Evolutionary conservation across 2,329 filamentous ascomycete species (phyloP), one percentile per base, ranked within the genome.

Genomic region (Sarocladiaceae sp.): DNA sequence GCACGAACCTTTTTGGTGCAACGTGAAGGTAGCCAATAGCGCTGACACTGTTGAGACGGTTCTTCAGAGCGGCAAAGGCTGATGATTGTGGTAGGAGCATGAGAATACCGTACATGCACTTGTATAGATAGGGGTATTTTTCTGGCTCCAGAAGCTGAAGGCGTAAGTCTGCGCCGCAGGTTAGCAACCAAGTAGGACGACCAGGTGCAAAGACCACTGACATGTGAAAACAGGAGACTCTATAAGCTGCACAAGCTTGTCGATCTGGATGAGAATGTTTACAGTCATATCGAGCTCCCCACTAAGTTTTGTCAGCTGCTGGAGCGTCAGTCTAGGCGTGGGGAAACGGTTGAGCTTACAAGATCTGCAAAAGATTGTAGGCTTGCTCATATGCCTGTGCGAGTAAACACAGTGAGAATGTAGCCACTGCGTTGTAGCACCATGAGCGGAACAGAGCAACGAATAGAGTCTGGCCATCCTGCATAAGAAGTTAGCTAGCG

Each of bases 81-180:
- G 89, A 94, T 13, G 91, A 97, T 66, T 98, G 93, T 0, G 93
- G 93, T n/a, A 98, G 76, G 15, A 98, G 82, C 93, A 98, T 98
- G 45, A 98, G 73, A 35, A 98, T 78, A 9, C 93, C 93, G 58
- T 97, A 98, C 40, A 98, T 80, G 65, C 93, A 98, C 67, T 96
- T 96, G 72, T 98, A 97, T 2, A 98, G 73, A 60, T 95, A 88
- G 2, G 93, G 93, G 53, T 91, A 91, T 61, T 86, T 89, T 60
- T 98, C 94, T 1, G 93, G 93, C 60, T 98, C 93, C 7, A 98
- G 78, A 9, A 98, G 76, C 60, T 98, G 93, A 42, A 98, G 82
- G 33, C 93, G 87, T 37, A 98, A 80, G 64, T 97, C 89, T 95
- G 49, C 23, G 18, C 12, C 29, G 15, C 15, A 29, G 12, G 15